Evolutionary conservation across 495 filamentous ascomycete genomes (phyloP), one percentile per base, ranked within the genome.

Genomic region (Thermothielavioides terrestris): DNA sequence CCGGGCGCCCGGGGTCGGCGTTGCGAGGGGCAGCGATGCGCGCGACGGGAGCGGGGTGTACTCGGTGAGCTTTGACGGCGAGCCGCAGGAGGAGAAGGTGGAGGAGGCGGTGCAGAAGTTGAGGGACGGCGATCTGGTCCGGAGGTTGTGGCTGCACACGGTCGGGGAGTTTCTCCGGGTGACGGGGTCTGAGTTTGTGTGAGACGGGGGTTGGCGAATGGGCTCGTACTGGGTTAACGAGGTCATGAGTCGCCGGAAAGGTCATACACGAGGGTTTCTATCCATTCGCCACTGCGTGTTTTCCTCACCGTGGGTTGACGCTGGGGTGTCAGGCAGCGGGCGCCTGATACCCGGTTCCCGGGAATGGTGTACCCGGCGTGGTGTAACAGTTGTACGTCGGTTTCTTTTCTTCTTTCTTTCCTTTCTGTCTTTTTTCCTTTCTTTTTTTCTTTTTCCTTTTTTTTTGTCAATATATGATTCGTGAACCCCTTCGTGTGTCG

Each of bases 1-100:
- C 5, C 42, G 68, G 8, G 56, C 21, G 0, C 57, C 53, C 0
- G 68, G 61, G 6, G 27, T 70, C 17, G 44, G 34, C 7, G 56
- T 69, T 4, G 68, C 72, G 0, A 52, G 35, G n/a, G 74, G 75
- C 1, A 68, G 62, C 0, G 64, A 72, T 56, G 77, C 76, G n/a
- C 53, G 66, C 37, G 46, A 42, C 0, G 77, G 77, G 0, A 72
- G 72, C 52, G 77, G 79, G 0, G 72, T 73, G 36, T 82, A 82
- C 58, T 67, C 66, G 12, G 54, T 80, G n/a, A 65, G 65, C 32
- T 62, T 61, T 53, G 59, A 75, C 23, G 70, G 69, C 0, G 70
- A 74, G 46, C 56, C 66, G 54, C 54, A 65, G 10, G 48, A 52
- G 0, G 20, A 27, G 4, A 67, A 66, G 42, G 66, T 69, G 8